These are phyloP conservation scores for Pythium guiyangense DNA, from an alignment of 352 stramenopile genomes.

Conservation along the genomic window DNA sequence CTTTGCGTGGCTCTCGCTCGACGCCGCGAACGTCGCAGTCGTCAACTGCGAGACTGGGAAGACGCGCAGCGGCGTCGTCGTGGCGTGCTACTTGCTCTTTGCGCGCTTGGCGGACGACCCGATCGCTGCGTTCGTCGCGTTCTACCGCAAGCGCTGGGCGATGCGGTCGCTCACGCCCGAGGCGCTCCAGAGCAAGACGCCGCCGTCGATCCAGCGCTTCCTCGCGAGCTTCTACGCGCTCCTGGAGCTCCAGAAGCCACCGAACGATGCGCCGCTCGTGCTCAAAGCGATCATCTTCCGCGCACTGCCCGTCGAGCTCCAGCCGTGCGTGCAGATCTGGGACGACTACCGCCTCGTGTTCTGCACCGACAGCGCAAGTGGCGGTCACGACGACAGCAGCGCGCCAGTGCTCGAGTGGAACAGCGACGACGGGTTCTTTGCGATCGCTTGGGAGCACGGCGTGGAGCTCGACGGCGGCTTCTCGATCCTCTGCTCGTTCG, in stretches of 20 bases:
- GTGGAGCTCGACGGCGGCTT: conserved; percentile 77
- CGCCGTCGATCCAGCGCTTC: conserved; percentile 73
- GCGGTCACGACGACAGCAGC: conserved; percentile 12
- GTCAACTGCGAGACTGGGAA: conserved; percentile 92
- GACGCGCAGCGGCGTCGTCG: conserved; percentile 89
- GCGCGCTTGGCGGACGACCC: conserved; percentile 56
- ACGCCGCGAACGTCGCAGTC: conserved; percentile 75
- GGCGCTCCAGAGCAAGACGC: conserved; percentile 58
- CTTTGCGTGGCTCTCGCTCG: conserved; percentile 87
- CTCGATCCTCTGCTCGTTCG: conserved; percentile 81
- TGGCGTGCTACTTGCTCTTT: conserved; percentile 93
- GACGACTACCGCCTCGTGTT: conserved; percentile 74
- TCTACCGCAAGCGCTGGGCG: conserved; percentile 82
- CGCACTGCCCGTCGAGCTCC: conserved; percentile 61
- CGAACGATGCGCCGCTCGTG: conserved; percentile 59
- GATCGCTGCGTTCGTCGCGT: conserved; percentile 88
- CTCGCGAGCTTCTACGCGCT: conserved; percentile 61
- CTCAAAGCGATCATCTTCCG: conserved; percentile 78
- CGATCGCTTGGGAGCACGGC: conserved; percentile 75
- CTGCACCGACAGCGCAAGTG: conserved; percentile 33
- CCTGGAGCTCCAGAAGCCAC: conserved; percentile 42
- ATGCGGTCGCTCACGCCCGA: conserved; percentile 67
- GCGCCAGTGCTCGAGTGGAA: conserved; percentile 73
- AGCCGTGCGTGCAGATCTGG: conserved; percentile 82
- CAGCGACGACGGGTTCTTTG: conserved; percentile 72